Percentiles rank a stretch among this genome's conserved stretches.
phyloP scores from a whole-genome alignment of 2,329 filamentous ascomycete genomes.

The Phaeosphaeriaceae sp. region DNA sequence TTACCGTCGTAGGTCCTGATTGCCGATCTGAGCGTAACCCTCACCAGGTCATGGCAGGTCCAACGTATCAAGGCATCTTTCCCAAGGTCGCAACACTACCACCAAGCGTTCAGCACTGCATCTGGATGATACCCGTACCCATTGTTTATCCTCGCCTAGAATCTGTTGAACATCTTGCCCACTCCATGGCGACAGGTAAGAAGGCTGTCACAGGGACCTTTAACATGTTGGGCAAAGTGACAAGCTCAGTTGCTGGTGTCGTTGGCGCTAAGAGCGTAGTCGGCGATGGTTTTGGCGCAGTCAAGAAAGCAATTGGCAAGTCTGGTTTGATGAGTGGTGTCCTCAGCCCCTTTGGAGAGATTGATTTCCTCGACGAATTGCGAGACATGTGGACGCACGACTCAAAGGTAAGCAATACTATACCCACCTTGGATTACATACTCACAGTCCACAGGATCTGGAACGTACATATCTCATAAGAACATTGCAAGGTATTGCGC shows the following conservation, averaged over 20 bases:
- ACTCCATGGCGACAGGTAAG: constrained; percentile 92
- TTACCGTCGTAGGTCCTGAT: constrained; percentile 89
- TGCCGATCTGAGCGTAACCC: constrained; percentile 91
- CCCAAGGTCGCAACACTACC: constrained; percentile 92
- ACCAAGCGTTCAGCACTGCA: constrained; percentile 91
- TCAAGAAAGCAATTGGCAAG: constrained; percentile 97
- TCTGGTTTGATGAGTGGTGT: constrained; percentile 94
- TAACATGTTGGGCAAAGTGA: constrained; percentile 93
- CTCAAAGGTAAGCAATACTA: constrained; percentile 68
- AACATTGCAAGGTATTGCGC: constrained; percentile 91
- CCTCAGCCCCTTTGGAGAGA: constrained; percentile 93
- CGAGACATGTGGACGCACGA: constrained; percentile 99
- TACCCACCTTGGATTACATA: constrained; percentile 3
- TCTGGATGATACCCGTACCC: constrained; percentile 94
- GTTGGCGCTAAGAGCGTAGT: constrained; percentile 95
- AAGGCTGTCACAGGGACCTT: constrained; percentile 96
- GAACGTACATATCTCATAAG: constrained; percentile 96
- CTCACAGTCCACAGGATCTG: constrained; percentile 66
- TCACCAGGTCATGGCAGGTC: constrained; percentile 90
- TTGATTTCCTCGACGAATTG: constrained; percentile 92
- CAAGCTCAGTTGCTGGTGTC: constrained; percentile 91
- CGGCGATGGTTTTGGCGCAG: constrained; percentile 87
- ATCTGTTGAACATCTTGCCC: constrained; percentile 86
- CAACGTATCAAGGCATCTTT: constrained; percentile 96
- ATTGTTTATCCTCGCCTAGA: constrained; percentile 90